phyloP scores from a whole-genome alignment of 1,284 basidiomycete species.

The Somion occarium region DNA sequence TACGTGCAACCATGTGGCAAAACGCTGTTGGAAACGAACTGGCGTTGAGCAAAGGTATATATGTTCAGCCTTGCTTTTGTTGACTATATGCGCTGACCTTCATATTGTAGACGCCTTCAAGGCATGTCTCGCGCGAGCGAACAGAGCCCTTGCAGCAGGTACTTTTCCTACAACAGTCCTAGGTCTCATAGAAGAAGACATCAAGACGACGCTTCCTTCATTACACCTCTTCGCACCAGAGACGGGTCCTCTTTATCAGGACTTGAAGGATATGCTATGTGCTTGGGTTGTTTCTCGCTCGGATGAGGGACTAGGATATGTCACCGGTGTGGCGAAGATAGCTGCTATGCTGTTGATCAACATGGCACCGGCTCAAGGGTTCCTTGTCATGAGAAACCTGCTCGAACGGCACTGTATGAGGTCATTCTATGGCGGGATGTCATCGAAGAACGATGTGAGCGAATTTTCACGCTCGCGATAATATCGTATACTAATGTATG shows the following conservation, averaged over 20 bases:
- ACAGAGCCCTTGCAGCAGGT: slow-evolving; percentile 64
- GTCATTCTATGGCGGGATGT: slow-evolving; percentile 76
- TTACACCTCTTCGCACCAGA: slow-evolving; percentile 84
- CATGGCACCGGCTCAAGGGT: slow-evolving; percentile 76
- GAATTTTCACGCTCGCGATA: not conserved
- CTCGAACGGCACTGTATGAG: slow-evolving; percentile 82
- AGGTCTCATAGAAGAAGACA: slow-evolving; percentile 77
- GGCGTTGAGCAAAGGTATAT: slow-evolving; percentile 83
- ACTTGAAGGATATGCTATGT: slow-evolving; percentile 82
- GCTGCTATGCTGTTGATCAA: slow-evolving; percentile 90
- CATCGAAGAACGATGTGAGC: slow-evolving; percentile 77
- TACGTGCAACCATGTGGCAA: slow-evolving; percentile 86
- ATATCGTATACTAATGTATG: not conserved
- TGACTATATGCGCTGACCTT: not conserved
- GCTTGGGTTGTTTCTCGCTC: slow-evolving; percentile 91
- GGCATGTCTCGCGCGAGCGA: slow-evolving; percentile 69
- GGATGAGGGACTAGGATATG: slow-evolving; percentile 84
- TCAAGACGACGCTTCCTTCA: slow-evolving; percentile 75
- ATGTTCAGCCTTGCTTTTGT: no score
- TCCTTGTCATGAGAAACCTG: slow-evolving; percentile 86
- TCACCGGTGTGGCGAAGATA: slow-evolving; percentile 62
- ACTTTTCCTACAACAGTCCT: slow-evolving; percentile 71
- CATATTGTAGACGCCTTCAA: slow-evolving; percentile 66
- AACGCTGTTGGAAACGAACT: slow-evolving; percentile 85
- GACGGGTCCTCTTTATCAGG: slow-evolving; percentile 80